Conservation (phyloP, 2,329 filamentous ascomycete genomes). For the Diaporthe australafricana region DNA sequence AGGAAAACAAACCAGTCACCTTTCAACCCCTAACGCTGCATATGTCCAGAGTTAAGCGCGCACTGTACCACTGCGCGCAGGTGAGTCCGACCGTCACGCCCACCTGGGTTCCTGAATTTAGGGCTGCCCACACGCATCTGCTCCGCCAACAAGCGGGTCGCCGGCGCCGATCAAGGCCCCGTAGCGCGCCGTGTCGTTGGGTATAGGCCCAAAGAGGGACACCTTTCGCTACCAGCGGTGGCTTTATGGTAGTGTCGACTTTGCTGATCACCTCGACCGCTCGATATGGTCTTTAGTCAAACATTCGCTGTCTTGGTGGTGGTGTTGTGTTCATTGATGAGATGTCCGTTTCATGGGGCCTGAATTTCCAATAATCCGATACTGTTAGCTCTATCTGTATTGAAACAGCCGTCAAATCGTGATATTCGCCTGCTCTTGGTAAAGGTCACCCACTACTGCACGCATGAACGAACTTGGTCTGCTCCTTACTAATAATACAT, state of each 20-base stretch:
- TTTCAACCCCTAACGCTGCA: neutral
- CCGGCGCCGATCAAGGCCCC: slow-evolving; percentile 27
- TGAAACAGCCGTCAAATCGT: slow-evolving; percentile 22
- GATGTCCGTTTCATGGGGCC: neutral
- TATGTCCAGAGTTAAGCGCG: neutral
- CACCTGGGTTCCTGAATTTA: slow-evolving; percentile 36
- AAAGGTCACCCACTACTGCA: neutral
- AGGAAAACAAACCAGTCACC: neutral
- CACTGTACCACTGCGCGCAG: slow-evolving; percentile 16
- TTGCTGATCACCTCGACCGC: neutral
- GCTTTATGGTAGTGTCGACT: neutral
- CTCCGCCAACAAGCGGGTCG: slow-evolving; percentile 31
- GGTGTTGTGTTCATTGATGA: neutral
- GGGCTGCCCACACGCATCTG: slow-evolving; percentile 29
- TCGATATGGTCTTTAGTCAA: neutral
- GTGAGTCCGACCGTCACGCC: neutral
- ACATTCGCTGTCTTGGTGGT: neutral
- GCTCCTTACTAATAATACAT: slow-evolving; percentile 2
- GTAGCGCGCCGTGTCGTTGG: slow-evolving; percentile 20
- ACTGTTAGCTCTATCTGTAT: neutral
- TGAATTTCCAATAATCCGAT: neutral
- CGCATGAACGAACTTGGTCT: slow-evolving; percentile 22
- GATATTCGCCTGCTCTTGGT: slow-evolving; percentile 4
- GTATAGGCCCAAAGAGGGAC: neutral
- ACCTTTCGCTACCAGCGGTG: neutral